Evolutionary conservation across 2,329 filamentous ascomycete genomes (phyloP).

Genomic region (Ophiostoma quercus): DNA sequence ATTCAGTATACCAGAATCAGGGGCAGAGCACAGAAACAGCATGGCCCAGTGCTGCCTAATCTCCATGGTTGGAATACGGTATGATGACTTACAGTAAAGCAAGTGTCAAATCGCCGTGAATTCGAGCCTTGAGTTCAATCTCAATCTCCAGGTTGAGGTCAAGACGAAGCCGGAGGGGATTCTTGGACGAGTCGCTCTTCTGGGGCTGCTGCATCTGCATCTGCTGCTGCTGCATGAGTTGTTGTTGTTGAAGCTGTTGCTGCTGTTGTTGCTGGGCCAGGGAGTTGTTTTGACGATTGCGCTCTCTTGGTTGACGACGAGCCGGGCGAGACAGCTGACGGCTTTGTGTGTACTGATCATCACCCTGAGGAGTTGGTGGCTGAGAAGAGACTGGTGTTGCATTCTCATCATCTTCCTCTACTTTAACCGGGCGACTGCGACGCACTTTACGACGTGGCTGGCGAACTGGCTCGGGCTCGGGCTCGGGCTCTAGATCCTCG

Average conservation of each 20-base stretch:
- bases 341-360: neutral
- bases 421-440: neutral
- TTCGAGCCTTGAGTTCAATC: constrained; percentile 72
- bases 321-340: neutral
- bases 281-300: neutral
- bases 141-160: constrained; percentile 76
- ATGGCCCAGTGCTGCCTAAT: neutral
- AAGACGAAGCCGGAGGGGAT: constrained; percentile 63
- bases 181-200: constrained; percentile 41
- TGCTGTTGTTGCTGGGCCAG: neutral
- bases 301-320: neutral
- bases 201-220: constrained; percentile 28
- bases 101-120: constrained; percentile 70
- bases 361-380: neutral
- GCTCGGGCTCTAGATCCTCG: neutral
- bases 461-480: neutral
- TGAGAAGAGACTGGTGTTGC: neutral
- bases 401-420: neutral
- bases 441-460: neutral
- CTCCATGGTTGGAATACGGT: neutral
- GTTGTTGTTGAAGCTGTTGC: constrained; percentile 17
- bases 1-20: neutral
- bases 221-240: constrained; percentile 27
- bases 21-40: neutral
- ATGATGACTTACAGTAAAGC: constrained; percentile 59